Conservation (phyloP, 352 stramenopile genomes). For the Elongisporangium senticosum region DNA sequence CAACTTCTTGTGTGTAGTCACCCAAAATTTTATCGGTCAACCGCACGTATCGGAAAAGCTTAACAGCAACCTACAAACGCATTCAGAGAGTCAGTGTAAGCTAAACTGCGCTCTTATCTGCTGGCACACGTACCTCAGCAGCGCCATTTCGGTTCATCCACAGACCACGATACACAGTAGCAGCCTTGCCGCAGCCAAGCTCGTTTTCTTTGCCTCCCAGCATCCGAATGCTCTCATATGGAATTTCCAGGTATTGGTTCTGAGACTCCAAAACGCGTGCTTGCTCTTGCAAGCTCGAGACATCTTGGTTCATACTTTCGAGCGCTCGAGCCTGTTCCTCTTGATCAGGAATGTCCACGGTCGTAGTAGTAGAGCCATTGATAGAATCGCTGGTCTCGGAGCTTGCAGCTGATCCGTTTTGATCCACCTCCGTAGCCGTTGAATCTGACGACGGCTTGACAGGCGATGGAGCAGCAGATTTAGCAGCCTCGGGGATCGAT, state of each 20-base stretch:
- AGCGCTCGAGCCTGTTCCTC: too few relatives aligned
- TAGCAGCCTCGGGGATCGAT: background rate
- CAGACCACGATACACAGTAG: constrained; percentile 81
- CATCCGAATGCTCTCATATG: constrained; percentile 85
- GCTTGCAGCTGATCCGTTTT: too few relatives aligned
- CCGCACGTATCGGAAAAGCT: constrained; percentile 82
- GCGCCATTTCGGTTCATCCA: constrained; percentile 83
- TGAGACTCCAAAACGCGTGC: constrained; percentile 79
- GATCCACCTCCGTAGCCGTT: too few relatives aligned
- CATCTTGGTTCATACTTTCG: constrained; percentile 31
- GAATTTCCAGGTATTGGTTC: constrained; percentile 85
- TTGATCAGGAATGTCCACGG: too few relatives aligned
- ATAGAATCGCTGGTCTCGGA: too few relatives aligned
- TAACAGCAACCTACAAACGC: constrained; percentile 59
- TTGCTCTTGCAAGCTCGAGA: constrained; percentile 71
- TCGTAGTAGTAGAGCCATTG: too few relatives aligned
- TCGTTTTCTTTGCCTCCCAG: constrained; percentile 85
- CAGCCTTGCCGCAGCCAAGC: constrained; percentile 78
- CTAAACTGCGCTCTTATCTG: background rate
- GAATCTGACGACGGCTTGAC: too few relatives aligned
- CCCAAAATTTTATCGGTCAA: constrained; percentile 86
- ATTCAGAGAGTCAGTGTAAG: constrained; percentile 3
- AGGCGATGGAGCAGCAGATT: too few relatives aligned
- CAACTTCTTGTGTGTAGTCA: constrained; percentile 84
- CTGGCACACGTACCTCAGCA: constrained; percentile 40